Base-by-base conservation (phyloP, 768 basidiomycete genomes). In the Tulasnella sp. region DNA sequence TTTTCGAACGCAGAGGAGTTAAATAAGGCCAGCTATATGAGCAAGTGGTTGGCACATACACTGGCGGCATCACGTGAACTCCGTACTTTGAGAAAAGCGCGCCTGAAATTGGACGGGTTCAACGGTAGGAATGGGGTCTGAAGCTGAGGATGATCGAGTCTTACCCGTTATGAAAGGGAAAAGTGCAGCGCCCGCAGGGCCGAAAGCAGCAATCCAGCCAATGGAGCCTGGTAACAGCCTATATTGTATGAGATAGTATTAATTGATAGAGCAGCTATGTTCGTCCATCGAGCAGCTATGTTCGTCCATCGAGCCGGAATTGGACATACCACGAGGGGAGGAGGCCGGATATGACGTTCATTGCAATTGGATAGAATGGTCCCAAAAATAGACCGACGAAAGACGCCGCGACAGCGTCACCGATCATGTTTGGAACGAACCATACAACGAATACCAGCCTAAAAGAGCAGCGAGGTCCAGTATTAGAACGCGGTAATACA, bases 11-110 rank as follows among this genome's bases (percentile, higher is more conserved):
- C 37, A 36, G 36, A n/a, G 38, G 22, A 29, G 36, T 54, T 17
- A 58, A 15, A 22, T 40, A 9, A 68, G 25, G 34, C 29, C 2
- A 3, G n/a, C n/a, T 58, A 64, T 36, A 29, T 19, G 14, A 19
- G 34, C 76, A 17, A 37, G 73, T 1, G 3, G 29, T 39, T 31
- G 54, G 58, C 39, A 71, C 89, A 81, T 78, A 91, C 90, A 91
- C 81, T 7, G 90, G 90, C 79, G 90, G 89, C 77, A 91, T 80
- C 78, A 85, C 87, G 75, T 84, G 83, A 67, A 91, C 91, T 0
- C 87, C 91, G 54, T 88, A 87, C 77, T 85, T 88, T 34, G 85
- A 85, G 7, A 91, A 87, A 37, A 93, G 85, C 2, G 89, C 86
- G 34, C 75, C 75, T 76, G 38, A n/a, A 31, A 31, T 64, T 15